Conservation (phyloP, 2,329 filamentous ascomycete species). For the Verticillium isaacii region DNA sequence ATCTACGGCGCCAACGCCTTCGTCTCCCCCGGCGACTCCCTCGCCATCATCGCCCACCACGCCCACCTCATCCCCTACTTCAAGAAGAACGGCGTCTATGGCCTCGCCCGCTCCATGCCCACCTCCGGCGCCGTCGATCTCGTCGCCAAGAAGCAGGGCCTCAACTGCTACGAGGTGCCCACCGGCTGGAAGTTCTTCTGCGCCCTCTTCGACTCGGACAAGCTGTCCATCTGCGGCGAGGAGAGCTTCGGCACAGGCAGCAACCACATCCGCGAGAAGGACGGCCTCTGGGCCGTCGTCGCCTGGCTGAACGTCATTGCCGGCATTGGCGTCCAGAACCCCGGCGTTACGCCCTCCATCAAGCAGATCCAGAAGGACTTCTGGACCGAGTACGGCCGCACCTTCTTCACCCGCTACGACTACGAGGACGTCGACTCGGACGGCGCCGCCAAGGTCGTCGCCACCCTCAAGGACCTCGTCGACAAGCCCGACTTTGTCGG, state of each 20-base stretch:
- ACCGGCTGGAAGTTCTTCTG: conserved; percentile 99
- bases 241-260: conserved; percentile 97
- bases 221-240: conserved; percentile 97
- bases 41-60: conserved; percentile 97
- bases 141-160: conserved; percentile 88
- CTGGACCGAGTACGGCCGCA: conserved; percentile 93
- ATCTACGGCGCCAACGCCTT: conserved; percentile 97
- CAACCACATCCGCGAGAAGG: conserved; percentile 99
- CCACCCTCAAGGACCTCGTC: conserved; percentile 74
- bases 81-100: conserved; percentile 93
- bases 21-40: conserved; percentile 92
- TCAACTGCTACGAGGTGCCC: conserved; percentile 92
- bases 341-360: conserved; percentile 81
- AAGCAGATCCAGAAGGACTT: conserved; percentile 95
- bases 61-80: conserved; percentile 97
- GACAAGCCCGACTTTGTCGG: conserved; percentile 71
- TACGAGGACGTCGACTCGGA: conserved; percentile 94
- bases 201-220: conserved; percentile 87
- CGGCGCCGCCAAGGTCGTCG: conserved; percentile 85
- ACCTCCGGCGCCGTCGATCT: conserved; percentile 94
- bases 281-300: conserved; percentile 94
- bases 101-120: conserved; percentile 94
- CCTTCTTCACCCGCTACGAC: conserved; percentile 98
- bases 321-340: conserved; percentile 78
- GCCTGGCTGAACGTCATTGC: conserved; percentile 99